Base-by-base conservation (phyloP, 2,329 filamentous ascomycete species). In the Teratosphaeria zuluensis region DNA sequence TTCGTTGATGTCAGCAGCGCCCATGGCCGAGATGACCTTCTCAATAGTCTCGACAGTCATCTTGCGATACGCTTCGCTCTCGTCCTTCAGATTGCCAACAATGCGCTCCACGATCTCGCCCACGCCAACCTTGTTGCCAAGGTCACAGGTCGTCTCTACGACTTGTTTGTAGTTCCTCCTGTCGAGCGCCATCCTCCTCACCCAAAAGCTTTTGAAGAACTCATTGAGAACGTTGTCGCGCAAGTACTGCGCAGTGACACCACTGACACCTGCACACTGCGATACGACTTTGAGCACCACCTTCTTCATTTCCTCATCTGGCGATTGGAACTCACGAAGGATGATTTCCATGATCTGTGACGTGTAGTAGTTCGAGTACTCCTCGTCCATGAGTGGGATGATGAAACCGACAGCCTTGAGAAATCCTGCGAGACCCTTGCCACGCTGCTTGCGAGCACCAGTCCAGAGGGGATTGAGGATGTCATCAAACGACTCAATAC, bases 301-400 rank as follows among this genome's bases (percentile, higher is more conserved):
- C 78, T 99, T 99, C 78, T 97, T 99, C 94, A 99, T 99, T 75
- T 99, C 94, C 74, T 99, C 94, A 65, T 99, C 94, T 0, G 94
- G 94, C 0, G 92, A 96, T 6, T 91, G 89, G 70, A 99, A 99
- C 72, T 99, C 94, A 68, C 94, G 86, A 32, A 97, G 84, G 14
- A 99, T 78, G 68, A 97, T 97, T 74, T 97, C 94, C 92, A 99
- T 97, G 69, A 99, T 96, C 74, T 99, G 92, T 65, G 86, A 90
- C 8, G 94, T 97, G 71, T 99, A 99, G 77, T 99, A 99, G 73
- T 96, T 97, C 75, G 94, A 92, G 73, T 96, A 97, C 71, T 99
- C 94, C 75, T 99, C 94, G 76, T 99, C 94, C 94, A 99, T 99
- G 56, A 99, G 83, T 4, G 94, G 94, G 63, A 99, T 97, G 70